Evolutionary conservation across 2,329 filamentous ascomycete genomes (phyloP), one percentile per base, ranked within the genome.

Genomic region (Calonectria leucothoes): DNA sequence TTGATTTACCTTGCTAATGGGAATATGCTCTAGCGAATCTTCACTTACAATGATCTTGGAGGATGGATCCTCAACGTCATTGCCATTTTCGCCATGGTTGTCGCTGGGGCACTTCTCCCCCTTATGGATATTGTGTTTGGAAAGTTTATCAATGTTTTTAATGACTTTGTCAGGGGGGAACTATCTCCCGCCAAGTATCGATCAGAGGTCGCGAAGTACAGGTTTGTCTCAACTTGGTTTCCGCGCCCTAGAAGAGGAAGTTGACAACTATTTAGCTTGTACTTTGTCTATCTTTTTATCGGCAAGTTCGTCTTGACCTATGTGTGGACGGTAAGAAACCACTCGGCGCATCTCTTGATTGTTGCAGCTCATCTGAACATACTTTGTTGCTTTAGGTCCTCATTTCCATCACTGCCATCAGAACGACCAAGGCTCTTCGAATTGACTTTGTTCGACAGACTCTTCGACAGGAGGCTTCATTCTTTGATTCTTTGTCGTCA

Each of bases 71-170:
- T 85, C 59, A 86, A 86, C 65, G 63, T 52, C 25, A 66, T 85
- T 23, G 83, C 85, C 27, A 75, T 84, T 20, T 12, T 84, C 23
- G 83, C 81, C 72, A 84, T 85, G 82, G 77, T 87, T 23, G 83
- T 79, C 10, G 76, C 85, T 0, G 85, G 85, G 55, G 81, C 81
- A 2, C 77, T 82, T 14, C 76, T 90, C 8, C 90, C 90, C 0
- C 76, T 91, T 39, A 91, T 93, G 89, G 90, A 91, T 45, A 83
- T 92, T 48, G 84, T 92, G 8, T 91, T 92, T 79, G 90, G 90
- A 76, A 82, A 83, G 45, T 86, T 89, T 39, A 87, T 91, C 57
- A 88, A 89, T 10, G 84, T 87, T 11, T 92, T 93, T 76, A 90
- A 88, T 66, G 82, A 84, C n/a, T 93, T 92, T 79, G 89, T 89